Percentiles rank a stretch among this genome's conserved stretches.
These are phyloP conservation scores for Alternaria sp. DNA, from an alignment of 2,329 filamentous ascomycete species.

Conservation along the genomic window DNA sequence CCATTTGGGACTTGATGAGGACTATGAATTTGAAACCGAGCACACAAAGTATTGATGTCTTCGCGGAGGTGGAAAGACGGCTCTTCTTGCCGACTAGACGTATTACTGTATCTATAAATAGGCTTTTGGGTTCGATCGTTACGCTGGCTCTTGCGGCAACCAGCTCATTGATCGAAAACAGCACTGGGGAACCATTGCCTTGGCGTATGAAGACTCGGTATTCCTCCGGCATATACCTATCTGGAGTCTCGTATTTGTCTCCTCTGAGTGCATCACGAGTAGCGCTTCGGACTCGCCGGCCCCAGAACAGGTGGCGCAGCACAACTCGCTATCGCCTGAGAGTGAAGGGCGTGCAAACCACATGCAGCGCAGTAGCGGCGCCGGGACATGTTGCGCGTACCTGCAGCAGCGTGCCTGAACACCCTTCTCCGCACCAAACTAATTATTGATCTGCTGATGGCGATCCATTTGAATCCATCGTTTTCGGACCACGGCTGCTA, in stretches of 20 bases:
- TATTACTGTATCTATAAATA: background rate
- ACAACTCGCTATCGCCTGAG: constrained; percentile 28
- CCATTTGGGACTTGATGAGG: background rate
- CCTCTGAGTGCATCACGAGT: constrained; percentile 7
- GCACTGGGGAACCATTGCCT: constrained; percentile 14
- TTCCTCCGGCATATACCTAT: constrained; percentile 1
- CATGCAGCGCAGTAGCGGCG: constrained; percentile 22
- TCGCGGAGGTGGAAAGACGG: background rate
- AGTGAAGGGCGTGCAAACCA: constrained; percentile 36
- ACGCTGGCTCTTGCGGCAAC: constrained; percentile 2
- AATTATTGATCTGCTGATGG: constrained; percentile 15
- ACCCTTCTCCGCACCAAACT: constrained; percentile 5
- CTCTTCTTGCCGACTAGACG: background rate
- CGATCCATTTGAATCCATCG: background rate
- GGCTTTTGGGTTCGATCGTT: background rate
- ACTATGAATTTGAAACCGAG: constrained; percentile 6
- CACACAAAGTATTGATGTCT: background rate
- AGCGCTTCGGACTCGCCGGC: constrained; percentile 40
- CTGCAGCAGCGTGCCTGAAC: constrained; percentile 41
- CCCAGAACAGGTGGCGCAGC: constrained; percentile 36
- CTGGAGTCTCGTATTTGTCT: background rate
- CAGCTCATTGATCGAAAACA: background rate
- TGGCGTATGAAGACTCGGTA: constrained; percentile 13
- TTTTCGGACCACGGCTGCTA: background rate
- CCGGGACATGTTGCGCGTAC: constrained; percentile 40